A percentile compares a stretch with the other conserved stretches of the same genome.
Conservation (phyloP, 352 stramenopile genomes). For the Peronospora farinosa region DNA sequence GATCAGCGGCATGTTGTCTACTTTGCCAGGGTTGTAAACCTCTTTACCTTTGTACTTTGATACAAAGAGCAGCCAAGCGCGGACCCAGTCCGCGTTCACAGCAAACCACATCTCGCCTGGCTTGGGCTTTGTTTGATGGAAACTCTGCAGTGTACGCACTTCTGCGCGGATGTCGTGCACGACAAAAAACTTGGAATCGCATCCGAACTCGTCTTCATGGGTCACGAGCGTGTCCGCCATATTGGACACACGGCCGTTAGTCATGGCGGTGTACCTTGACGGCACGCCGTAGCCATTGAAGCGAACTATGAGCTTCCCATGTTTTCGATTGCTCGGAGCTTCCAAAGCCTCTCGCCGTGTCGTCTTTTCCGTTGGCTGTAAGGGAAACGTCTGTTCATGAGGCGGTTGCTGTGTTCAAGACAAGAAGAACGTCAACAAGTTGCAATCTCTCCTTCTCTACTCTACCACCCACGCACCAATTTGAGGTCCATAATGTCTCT, state of each 20-base stretch:
- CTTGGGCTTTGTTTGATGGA: slow-evolving; percentile 55
- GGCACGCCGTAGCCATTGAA: slow-evolving; percentile 64
- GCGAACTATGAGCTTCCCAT: slow-evolving; percentile 53
- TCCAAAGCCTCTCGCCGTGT: slow-evolving; percentile 39
- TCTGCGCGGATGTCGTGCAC: slow-evolving; percentile 57
- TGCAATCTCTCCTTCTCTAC: neutral
- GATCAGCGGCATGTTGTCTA: slow-evolving; percentile 74
- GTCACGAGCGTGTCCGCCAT: slow-evolving; percentile 45
- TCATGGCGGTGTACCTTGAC: slow-evolving; percentile 53
- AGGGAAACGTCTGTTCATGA: slow-evolving; percentile 46
- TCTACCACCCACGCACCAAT: slow-evolving; percentile 31
- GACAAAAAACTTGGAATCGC: slow-evolving; percentile 30
- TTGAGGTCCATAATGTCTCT: slow-evolving; percentile 69
- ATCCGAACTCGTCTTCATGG: slow-evolving; percentile 69
- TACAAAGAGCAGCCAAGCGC: slow-evolving; percentile 64
- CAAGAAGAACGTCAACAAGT: slow-evolving; percentile 9
- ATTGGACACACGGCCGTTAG: slow-evolving; percentile 40
- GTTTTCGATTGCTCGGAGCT: slow-evolving; percentile 56
- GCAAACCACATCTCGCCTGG: slow-evolving; percentile 67
- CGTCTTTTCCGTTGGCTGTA: slow-evolving; percentile 63
- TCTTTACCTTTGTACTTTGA: slow-evolving; percentile 65
- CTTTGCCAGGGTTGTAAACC: slow-evolving; percentile 42
- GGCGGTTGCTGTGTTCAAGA: slow-evolving; percentile 40
- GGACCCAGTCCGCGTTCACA: slow-evolving; percentile 58
- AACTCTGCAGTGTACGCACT: slow-evolving; percentile 53